phyloP scores from a whole-genome alignment of 441 rosid genomes.

The Gossypium davidsonii region DNA sequence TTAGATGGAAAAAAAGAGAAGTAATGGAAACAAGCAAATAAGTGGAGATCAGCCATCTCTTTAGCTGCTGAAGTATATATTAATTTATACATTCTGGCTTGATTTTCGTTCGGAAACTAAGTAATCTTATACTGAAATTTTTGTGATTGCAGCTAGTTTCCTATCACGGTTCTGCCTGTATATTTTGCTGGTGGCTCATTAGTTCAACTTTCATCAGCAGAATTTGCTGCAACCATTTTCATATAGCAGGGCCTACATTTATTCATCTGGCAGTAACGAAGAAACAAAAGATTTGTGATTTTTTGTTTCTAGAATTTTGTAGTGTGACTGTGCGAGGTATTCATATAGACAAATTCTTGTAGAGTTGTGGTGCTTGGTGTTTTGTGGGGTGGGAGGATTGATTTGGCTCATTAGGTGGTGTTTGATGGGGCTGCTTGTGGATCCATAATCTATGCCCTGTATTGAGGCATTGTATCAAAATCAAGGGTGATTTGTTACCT shows the following conservation, averaged over 20 bases:
- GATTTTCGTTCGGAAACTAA: too few species aligned
- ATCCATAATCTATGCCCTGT: constrained; percentile 1
- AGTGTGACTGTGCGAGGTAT: constrained; percentile 21
- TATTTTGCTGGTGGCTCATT: constrained; percentile 9
- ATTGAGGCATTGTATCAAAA: background rate
- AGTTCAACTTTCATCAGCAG: background rate
- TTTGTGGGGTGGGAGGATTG: background rate
- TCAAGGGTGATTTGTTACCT: background rate
- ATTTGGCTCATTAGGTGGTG: background rate
- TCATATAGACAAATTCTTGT: constrained; percentile 8
- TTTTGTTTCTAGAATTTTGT: constrained; percentile 15
- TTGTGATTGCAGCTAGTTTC: background rate
- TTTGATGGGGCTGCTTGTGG: background rate
- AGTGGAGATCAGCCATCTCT: background rate
- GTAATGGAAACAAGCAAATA: background rate
- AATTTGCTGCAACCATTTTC: background rate
- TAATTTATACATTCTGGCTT: too few species aligned
- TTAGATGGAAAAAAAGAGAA: background rate
- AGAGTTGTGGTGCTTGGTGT: constrained; percentile 11
- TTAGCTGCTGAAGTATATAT: background rate
- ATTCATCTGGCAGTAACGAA: constrained; percentile 11
- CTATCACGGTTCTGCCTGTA: background rate
- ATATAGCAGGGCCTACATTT: background rate
- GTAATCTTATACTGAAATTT: background rate
- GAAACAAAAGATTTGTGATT: constrained; percentile 12